A percentile compares a stretch with the other conserved stretches of the same genome.
Evolutionary conservation across 2,329 filamentous ascomycete species (phyloP).

Genomic region (Sclerotinia subarctica): DNA sequence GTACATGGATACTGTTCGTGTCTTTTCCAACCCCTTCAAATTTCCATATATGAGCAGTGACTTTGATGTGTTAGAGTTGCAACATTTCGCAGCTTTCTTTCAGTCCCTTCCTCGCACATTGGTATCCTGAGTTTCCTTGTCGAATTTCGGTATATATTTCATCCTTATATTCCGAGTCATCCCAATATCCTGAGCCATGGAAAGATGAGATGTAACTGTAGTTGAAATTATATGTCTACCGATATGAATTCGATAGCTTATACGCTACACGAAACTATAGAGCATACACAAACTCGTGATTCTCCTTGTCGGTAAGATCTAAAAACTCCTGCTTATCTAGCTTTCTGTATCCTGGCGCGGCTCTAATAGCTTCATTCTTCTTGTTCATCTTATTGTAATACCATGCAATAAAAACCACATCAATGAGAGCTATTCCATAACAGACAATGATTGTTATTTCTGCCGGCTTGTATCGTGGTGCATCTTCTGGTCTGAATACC

Average conservation of each 20-base stretch:
- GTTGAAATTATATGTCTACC: not conserved
- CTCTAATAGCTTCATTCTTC: constrained; percentile 30
- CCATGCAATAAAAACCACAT: constrained; percentile 32
- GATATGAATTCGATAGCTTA: not conserved
- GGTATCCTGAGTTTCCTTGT: not conserved
- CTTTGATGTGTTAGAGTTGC: not conserved
- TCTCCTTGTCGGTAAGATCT: constrained; percentile 38
- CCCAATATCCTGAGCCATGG: not conserved
- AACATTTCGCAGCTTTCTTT: not conserved
- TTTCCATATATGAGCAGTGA: not conserved
- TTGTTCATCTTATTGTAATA: constrained; percentile 34
- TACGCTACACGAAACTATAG: constrained; percentile 24
- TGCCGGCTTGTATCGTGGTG: constrained; percentile 42
- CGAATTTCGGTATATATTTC: not conserved
- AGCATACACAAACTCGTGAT: constrained; percentile 37
- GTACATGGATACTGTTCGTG: not conserved
- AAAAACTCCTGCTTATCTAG: constrained; percentile 37
- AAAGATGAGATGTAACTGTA: not conserved
- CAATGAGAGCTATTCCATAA: constrained; percentile 27
- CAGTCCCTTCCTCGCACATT: not conserved
- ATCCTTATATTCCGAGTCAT: not conserved
- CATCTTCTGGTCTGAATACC: constrained; percentile 44
- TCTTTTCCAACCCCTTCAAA: not conserved
- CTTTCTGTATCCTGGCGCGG: constrained; percentile 31
- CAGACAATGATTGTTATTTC: constrained; percentile 48